Percentiles rank a stretch among this genome's conserved stretches.
These are phyloP conservation scores for Tetraselmis striata DNA, from an alignment of 139 green algal species.

Conservation along the genomic window DNA sequence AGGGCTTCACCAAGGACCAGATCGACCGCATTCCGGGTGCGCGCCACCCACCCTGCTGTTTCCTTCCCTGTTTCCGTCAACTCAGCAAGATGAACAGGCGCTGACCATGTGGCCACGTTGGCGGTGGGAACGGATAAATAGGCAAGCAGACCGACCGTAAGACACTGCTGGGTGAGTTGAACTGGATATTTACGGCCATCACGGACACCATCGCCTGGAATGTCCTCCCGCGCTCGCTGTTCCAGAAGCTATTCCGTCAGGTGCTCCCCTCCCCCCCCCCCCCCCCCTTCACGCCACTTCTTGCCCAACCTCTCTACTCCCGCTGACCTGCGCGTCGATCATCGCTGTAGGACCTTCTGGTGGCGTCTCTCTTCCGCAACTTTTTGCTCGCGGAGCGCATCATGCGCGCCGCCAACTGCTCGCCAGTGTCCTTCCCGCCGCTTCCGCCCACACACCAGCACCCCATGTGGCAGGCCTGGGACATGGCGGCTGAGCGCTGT, in stretches of 20 bases:
- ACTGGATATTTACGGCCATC: conserved; percentile 99
- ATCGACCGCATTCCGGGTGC: conserved; percentile 40
- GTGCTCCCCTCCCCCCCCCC: conserved; percentile 28
- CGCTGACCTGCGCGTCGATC: background rate
- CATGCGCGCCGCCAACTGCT: conserved; percentile 80
- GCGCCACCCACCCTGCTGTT: too few species aligned
- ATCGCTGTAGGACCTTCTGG: conserved; percentile 79
- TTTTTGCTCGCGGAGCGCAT: conserved; percentile 96
- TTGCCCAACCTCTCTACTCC: too few species aligned
- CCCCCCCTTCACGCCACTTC: too few species aligned
- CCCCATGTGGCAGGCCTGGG: conserved; percentile 93
- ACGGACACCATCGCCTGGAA: conserved; percentile 99
- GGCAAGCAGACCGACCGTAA: conserved; percentile 87
- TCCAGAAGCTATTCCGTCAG: conserved; percentile 95
- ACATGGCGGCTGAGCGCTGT: conserved; percentile 95
- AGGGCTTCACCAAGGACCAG: conserved; percentile 72
- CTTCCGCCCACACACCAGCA: conserved; percentile 94
- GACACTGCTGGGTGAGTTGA: conserved; percentile 95
- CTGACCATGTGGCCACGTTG: too few species aligned
- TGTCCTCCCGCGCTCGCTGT: conserved; percentile 84
- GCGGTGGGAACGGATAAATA: too few species aligned
- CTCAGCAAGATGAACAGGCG: too few species aligned
- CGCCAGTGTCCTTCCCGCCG: conserved; percentile 71
- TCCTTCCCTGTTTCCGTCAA: too few species aligned
- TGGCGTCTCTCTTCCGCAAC: conserved; percentile 96